Evolutionary conservation across 208 protist species (phyloP), one percentile per base, ranked within the genome.

Genomic region (Leishmania tarentolae): DNA sequence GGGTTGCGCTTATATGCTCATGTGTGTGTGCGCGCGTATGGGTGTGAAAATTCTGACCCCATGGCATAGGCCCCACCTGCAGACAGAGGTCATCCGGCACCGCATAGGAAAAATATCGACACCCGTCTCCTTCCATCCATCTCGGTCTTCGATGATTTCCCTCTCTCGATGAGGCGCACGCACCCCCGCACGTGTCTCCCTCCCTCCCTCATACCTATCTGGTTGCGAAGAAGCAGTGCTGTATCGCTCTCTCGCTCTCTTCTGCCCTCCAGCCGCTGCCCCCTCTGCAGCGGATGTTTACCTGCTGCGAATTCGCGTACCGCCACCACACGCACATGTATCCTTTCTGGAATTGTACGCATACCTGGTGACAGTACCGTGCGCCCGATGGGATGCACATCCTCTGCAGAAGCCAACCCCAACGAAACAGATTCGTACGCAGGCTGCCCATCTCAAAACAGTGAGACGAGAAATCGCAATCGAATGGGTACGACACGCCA

Each of bases 1-100:
- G 31, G 15, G 61, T 68, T 17, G 1, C 31, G 61, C 15, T 35
- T 68, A 50, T 72, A 37, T 37, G 17, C 19, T 44, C 21, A 3
- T 59, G n/a, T 59, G 7, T 28, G n/a, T 76, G 31, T 76, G 35
- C 65, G 73, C 50, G 73, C 65, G 31, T 56, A n/a, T 76, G 72
- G 40, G 5, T 17, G 73, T 75, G 46, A 21, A n/a, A n/a, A n/a
- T 75, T 28, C 15, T 6, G 2, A 5, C 15, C 31, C 40, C n/a
- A 40, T 40, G 3, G 31, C 15, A 17, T 40, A 28, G 31, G 24
- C 61, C 31, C 24, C 57, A 63, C 31, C 61, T 68, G 61, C 61
- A 68, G 61, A 68, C 61, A 31, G 31, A 35, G 15, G 61, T 31
- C 61, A 40, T 31, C 15, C 61, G 31, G 21, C 40, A 50, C 68